Evolutionary conservation across 139 green algal species (phyloP), one percentile per base, ranked within the genome.

Genomic region (Eudorina sp.): DNA sequence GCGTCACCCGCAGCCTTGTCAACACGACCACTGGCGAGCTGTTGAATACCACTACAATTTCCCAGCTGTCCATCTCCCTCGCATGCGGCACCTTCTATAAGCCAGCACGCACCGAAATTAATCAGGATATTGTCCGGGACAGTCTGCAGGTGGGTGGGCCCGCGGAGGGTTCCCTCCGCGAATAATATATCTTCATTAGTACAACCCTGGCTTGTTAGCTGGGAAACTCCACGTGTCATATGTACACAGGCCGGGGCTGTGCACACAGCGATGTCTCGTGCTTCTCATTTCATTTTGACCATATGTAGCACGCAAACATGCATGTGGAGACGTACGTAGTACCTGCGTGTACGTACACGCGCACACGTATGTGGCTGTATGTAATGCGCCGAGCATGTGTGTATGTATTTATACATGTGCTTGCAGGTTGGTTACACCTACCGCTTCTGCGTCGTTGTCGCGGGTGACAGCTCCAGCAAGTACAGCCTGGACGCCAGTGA

Each of bases 111-210:
- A 73, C 64, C 11, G 64, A 73, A 16, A 36, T 73, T 34, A 36
- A 73, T 31, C 29, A 73, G 64, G 64, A 73, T 36, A 73, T 73
- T 45, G 64, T 73, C 29, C 64, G 64, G 6, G 64, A 73, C 64
- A 73, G 43, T 18, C 64, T 73, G n/a, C 64, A 73, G 64, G 64
- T 69, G 60, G 11, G 19, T 2, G 21, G 11, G 53, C 53, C 21
- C 5, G 53, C n/a, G n/a, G n/a, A n/a, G n/a, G n/a, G 51, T 16
- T 58, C 14, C 14, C 51, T 13, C 16, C 14, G 16, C 51, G n/a
- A n/a, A n/a, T n/a, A n/a, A n/a, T n/a, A n/a, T n/a, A n/a, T n/a
- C n/a, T n/a, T n/a, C n/a, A n/a, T n/a, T n/a, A n/a, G n/a, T n/a
- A n/a, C n/a, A n/a, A n/a, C n/a, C n/a, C n/a, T n/a, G n/a, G n/a